A percentile compares a stretch with the other conserved stretches of the same genome.
phyloP scores from a whole-genome alignment of 2,329 filamentous ascomycete genomes.

The Dichotomopilus funicola region DNA sequence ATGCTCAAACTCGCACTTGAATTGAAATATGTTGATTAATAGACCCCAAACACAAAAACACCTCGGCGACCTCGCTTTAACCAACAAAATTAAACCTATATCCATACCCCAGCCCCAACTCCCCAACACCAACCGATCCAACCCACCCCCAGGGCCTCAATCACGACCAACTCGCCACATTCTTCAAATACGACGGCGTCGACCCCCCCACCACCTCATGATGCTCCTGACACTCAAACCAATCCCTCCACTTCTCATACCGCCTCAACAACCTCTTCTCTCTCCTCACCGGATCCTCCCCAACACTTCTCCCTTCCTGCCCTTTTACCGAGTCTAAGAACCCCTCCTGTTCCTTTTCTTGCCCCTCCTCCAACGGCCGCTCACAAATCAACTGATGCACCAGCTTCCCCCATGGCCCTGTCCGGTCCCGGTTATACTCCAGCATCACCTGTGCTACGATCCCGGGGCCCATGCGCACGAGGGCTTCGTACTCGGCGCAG shows the following conservation, averaged over 20 bases:
- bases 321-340: no score
- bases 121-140: no score
- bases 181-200: background rate
- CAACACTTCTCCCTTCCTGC: no score
- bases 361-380: background rate
- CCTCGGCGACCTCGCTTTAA: no score
- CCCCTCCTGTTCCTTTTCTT: background rate
- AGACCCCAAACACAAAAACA: no score
- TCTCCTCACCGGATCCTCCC: no score
- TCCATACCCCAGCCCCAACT: no score
- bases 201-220: background rate
- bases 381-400: slow-evolving; percentile 3
- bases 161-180: background rate
- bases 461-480: background rate
- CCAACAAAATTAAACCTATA: no score
- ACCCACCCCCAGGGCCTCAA: no score
- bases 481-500: background rate
- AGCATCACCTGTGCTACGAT: slow-evolving; percentile 6
- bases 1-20: no score
- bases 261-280: background rate
- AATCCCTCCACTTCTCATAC: slow-evolving; percentile 1
- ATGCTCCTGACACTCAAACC: slow-evolving; percentile 5
- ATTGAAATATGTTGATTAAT: no score
- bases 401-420: slow-evolving; percentile 3
- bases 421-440: background rate